phyloP scores from a whole-genome alignment of 2,329 filamentous ascomycete genomes.

The Colletotrichum cereale region DNA sequence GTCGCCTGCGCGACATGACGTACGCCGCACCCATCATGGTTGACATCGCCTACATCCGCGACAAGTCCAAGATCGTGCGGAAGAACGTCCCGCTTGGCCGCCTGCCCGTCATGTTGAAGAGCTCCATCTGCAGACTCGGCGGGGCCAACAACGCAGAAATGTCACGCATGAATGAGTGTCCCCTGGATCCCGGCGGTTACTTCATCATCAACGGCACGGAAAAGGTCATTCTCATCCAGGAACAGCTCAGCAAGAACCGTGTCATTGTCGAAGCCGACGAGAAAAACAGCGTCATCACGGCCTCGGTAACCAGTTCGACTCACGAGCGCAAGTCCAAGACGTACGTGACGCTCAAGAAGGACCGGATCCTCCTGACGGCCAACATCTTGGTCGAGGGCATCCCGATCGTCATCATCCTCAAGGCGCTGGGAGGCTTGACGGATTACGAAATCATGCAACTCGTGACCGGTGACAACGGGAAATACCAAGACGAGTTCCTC shows the following conservation, averaged over 20 bases:
- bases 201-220: conserved; percentile 98
- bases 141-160: conserved; percentile 89
- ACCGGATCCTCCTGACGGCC: conserved; percentile 88
- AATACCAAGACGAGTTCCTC: conserved; percentile 94
- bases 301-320: conserved; percentile 97
- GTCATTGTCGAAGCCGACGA: conserved; percentile 95
- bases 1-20: conserved; percentile 95
- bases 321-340: conserved; percentile 98
- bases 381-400: conserved; percentile 94
- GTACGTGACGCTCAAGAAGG: conserved; percentile 94
- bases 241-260: conserved; percentile 98
- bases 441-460: conserved; percentile 96
- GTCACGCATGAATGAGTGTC: conserved; percentile 94
- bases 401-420: conserved; percentile 93
- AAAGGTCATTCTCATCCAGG: conserved; percentile 98
- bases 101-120: conserved; percentile 97
- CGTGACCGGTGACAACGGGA: conserved; percentile 86
- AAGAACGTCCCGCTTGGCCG: conserved; percentile 86
- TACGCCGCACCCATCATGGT: conserved; percentile 95
- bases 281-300: conserved; percentile 93
- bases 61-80: conserved; percentile 79
- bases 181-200: conserved; percentile 95
- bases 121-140: conserved; percentile 89
- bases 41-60: conserved; percentile 90
- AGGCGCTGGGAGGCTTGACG: conserved; percentile 92